phyloP scores from a whole-genome alignment of 2,329 filamentous ascomycete species.

The Penicillium psychrosexuale region DNA sequence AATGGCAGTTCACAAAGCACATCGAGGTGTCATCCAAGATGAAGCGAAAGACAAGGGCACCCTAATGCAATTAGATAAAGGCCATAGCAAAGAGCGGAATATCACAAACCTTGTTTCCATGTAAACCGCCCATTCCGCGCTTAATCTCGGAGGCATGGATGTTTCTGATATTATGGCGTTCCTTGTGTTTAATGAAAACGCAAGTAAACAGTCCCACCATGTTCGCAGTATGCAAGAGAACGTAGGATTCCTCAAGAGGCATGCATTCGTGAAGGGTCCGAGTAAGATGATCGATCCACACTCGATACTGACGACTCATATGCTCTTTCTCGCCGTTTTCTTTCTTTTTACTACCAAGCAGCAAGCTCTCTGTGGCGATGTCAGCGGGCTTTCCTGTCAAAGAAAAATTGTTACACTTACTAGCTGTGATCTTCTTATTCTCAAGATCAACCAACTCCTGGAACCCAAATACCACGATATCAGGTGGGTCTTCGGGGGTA shows the following conservation, averaged over 20 bases:
- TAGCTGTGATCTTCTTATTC: constrained; percentile 96
- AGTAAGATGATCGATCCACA: constrained; percentile 89
- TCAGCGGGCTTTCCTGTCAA: constrained; percentile 26
- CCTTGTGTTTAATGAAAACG: constrained; percentile 81
- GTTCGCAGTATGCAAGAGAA: constrained; percentile 81
- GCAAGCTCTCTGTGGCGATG: constrained; percentile 63
- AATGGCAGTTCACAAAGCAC: constrained; percentile 95
- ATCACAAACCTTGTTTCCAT: constrained; percentile 76
- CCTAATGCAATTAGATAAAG: constrained; percentile 44
- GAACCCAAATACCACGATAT: constrained; percentile 93
- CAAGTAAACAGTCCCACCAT: constrained; percentile 95
- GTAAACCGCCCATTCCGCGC: constrained; percentile 88
- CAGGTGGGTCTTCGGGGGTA: constrained; percentile 71
- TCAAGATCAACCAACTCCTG: constrained; percentile 98
- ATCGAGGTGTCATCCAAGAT: constrained; percentile 88
- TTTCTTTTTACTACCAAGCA: constrained; percentile 78
- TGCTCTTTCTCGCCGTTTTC: constrained; percentile 73
- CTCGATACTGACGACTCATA: constrained; percentile 96
- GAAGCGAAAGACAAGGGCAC: constrained; percentile 88
- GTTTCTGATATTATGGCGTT: constrained; percentile 72
- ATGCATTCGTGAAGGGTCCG: constrained; percentile 79
- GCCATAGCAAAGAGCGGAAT: background rate
- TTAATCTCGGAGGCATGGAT: constrained; percentile 82
- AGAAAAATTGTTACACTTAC: constrained; percentile 47
- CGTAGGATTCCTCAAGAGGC: constrained; percentile 72